These are phyloP conservation scores for Bruguiera hainesii DNA, from an alignment of 441 rosid species.

Conservation along the genomic window DNA sequence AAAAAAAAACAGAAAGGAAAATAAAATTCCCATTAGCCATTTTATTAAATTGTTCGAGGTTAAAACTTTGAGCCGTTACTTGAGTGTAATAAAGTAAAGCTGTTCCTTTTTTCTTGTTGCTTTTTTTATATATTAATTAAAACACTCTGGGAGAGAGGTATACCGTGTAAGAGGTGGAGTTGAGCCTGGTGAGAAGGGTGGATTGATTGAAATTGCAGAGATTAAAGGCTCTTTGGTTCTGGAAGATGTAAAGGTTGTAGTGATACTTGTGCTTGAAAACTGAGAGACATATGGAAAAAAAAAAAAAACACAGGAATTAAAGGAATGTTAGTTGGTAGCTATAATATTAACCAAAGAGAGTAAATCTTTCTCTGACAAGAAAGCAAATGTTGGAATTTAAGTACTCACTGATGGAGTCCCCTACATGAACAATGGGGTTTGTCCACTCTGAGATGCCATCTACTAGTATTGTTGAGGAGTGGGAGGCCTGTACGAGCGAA, in stretches of 20 bases:
- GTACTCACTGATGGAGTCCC: conserved; percentile 68
- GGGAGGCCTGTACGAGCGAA: conserved; percentile 34
- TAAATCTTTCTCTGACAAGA: neutral
- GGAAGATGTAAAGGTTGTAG: conserved; percentile 77
- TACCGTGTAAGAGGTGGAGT: conserved; percentile 71
- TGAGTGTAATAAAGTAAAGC: neutral
- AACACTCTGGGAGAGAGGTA: neutral
- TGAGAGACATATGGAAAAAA: conserved; percentile 12
- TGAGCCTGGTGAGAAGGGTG: conserved; percentile 65
- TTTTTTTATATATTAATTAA: neutral
- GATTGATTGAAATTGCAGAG: conserved; percentile 80
- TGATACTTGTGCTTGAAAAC: conserved; percentile 76
- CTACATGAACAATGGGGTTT: conserved; percentile 57
- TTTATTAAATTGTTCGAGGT: neutral
- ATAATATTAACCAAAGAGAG: neutral
- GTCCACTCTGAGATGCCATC: conserved; percentile 75
- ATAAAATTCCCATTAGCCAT: neutral
- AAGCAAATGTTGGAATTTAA: neutral
- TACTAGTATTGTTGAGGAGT: conserved; percentile 48
- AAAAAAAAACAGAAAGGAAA: neutral
- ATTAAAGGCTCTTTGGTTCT: conserved; percentile 63
- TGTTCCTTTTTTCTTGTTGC: too few species aligned
- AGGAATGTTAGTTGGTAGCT: conserved; percentile 13
- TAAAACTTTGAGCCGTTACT: neutral
- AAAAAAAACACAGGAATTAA: neutral